These are phyloP conservation scores for Pestalotiopsis sp. DNA, from an alignment of 2,329 filamentous ascomycete genomes.

Conservation along the genomic window DNA sequence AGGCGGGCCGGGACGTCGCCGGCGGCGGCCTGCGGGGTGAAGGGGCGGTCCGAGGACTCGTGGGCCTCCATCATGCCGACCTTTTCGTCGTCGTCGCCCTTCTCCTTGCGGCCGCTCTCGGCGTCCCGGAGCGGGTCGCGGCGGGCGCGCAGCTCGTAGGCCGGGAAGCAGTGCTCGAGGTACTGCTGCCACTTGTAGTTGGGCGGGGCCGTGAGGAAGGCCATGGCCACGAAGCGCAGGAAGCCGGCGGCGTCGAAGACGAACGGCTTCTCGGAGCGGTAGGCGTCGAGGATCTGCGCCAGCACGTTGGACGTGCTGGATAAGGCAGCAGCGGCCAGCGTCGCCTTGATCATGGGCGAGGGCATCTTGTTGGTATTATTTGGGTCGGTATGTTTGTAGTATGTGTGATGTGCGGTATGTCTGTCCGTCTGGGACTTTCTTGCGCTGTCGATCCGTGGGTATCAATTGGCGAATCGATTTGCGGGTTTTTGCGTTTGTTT, in stretches of 20 bases:
- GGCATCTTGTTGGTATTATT: slow-evolving; percentile 37
- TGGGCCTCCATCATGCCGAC: neutral
- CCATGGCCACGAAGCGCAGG: slow-evolving; percentile 55
- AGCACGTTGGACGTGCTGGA: slow-evolving; percentile 57
- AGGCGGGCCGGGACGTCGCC: slow-evolving; percentile 29
- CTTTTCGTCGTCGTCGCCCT: slow-evolving; percentile 31
- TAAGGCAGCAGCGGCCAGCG: slow-evolving; percentile 53
- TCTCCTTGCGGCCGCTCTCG: slow-evolving; percentile 26
- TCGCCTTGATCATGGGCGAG: slow-evolving; percentile 54
- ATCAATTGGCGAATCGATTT: neutral
- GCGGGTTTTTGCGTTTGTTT: neutral
- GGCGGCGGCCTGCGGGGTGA: neutral
- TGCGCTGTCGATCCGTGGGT: neutral
- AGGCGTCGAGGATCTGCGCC: slow-evolving; percentile 56
- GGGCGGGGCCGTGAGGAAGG: slow-evolving; percentile 56
- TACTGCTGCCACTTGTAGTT: slow-evolving; percentile 62
- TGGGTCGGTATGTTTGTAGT: neutral
- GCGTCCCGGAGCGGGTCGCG: slow-evolving; percentile 21
- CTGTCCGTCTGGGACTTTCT: neutral
- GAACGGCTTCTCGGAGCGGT: slow-evolving; percentile 43
- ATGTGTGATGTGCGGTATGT: neutral
- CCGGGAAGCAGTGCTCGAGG: slow-evolving; percentile 56
- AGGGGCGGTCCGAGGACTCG: slow-evolving; percentile 18
- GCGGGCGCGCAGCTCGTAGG: slow-evolving; percentile 31
- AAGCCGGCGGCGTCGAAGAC: slow-evolving; percentile 50